phyloP scores from a whole-genome alignment of 495 filamentous ascomycete genomes.

The Aspergillus affinis region DNA sequence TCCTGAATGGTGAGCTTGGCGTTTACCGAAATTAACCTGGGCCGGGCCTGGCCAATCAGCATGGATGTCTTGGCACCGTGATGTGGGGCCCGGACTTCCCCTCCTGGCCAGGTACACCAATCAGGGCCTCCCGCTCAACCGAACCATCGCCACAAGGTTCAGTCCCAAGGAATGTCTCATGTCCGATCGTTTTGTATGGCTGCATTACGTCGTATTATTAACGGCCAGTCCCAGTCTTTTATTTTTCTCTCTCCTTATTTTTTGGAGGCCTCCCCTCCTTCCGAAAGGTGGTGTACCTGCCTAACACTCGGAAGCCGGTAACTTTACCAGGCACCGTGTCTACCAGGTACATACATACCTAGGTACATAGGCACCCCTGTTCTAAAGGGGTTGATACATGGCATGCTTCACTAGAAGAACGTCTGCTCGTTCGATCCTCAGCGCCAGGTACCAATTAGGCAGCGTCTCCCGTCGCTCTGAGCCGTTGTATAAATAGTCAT shows the following conservation, averaged over 20 bases:
- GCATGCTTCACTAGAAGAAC: not conserved
- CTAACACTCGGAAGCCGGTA: no score
- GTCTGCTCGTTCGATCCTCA: not conserved
- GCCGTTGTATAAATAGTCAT: not conserved
- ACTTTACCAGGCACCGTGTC: no score
- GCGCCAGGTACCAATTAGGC: not conserved
- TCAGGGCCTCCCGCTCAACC: constrained; percentile 11
- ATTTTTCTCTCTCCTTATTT: not conserved
- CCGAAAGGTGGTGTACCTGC: not conserved
- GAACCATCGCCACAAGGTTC: constrained; percentile 18
- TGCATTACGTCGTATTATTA: constrained; percentile 14
- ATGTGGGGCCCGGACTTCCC: constrained; percentile 15
- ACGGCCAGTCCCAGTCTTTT: not conserved
- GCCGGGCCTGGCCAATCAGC: constrained; percentile 18
- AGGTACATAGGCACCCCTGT: not conserved
- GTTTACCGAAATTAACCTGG: constrained; percentile 23
- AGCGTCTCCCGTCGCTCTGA: not conserved
- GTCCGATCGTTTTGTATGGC: constrained; percentile 16
- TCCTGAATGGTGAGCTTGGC: constrained; percentile 27
- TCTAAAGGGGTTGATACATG: not conserved
- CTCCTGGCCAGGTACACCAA: constrained; percentile 24
- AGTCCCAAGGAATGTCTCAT: constrained; percentile 22
- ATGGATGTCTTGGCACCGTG: constrained; percentile 3
- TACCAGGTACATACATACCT: no score
- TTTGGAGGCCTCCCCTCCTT: not conserved